Evolutionary conservation across 768 basidiomycete species (phyloP), one percentile per base, ranked within the genome.

Genomic region (Rhizopogon sp.): DNA sequence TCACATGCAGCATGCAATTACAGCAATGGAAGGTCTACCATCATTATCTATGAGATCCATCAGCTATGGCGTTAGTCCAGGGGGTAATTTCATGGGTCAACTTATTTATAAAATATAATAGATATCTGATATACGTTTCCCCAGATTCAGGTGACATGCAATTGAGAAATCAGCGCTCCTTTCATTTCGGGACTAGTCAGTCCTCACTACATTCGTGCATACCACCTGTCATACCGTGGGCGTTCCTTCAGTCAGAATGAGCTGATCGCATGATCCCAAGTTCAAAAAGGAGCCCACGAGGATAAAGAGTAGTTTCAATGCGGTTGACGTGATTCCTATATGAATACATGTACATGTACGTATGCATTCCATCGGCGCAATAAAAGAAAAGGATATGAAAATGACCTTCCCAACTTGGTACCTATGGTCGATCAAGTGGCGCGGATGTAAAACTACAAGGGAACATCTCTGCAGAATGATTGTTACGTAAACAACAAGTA

Each of bases 401-500:
- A 3, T 45, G 29, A 7, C n/a, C 43, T 9, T 45, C 35, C 35
- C 35, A n/a, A 31, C 29, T 20, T 20, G 31, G 17, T 46, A 46
- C 31, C 7, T 8, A 6, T 28, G 5, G 45, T 47, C n/a, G 13
- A 47, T 20, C 33, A 47, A 35, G 20, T 35, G 20, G 4, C 13
- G 33, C 31, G n/a, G 2, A 37, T 37, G 47, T 49, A 49, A 49
- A 35, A 49, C 47, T 49, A 49, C 47, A 49, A 49, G 6, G 47
- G 47, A 49, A 20, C 16, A 50, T 50, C 31, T 53, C 35, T 40
- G 22, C 17, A 29, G 17, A 53, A 33, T 25, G 29, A n/a, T n/a
- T 54, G 8, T 51, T 28, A 20, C 2, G 20, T 54, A 63, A 41
- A 69, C 67, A 69, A 71, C 68, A 69, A 69, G 66, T 66, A 71